Conservation (phyloP, 768 basidiomycete species). For the Mycena epipterygia region DNA sequence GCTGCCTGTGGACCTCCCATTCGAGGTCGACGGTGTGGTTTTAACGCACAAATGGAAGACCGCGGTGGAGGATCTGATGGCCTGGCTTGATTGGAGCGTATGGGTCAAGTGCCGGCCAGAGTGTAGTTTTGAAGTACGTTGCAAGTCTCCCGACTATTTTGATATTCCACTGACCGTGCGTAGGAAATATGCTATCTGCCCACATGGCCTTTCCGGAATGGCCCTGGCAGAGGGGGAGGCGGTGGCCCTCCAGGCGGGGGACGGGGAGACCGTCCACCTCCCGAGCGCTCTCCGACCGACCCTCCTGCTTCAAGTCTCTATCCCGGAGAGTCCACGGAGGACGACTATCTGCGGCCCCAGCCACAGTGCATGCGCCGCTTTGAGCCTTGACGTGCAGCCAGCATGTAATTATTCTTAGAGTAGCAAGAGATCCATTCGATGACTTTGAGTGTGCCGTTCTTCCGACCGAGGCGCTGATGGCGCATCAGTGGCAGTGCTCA, state of each 20-base stretch:
- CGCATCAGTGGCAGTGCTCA: constrained; percentile 9
- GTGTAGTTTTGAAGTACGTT: constrained; percentile 38
- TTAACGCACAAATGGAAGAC: constrained; percentile 33
- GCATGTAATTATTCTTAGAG: too few relatives aligned
- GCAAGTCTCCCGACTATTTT: too few relatives aligned
- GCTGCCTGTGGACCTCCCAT: constrained; percentile 2
- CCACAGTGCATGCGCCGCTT: constrained; percentile 28
- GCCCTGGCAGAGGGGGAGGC: not conserved
- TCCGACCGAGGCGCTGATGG: not conserved
- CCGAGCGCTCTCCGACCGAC: not conserved
- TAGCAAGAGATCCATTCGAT: too few relatives aligned
- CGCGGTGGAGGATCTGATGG: constrained; percentile 27
- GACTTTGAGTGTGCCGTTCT: not conserved
- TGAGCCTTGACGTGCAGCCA: constrained; percentile 7
- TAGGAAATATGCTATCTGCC: constrained; percentile 43
- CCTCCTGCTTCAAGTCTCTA: too few relatives aligned
- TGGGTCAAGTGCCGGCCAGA: constrained; percentile 42
- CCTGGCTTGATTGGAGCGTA: constrained; percentile 42
- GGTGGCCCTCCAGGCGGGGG: not conserved
- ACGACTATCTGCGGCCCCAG: constrained; percentile 20
- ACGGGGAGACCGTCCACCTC: not conserved
- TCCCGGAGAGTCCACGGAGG: not conserved
- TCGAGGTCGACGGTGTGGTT: constrained; percentile 11
- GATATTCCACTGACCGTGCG: not conserved
- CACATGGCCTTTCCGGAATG: constrained; percentile 34